Evolutionary conservation across 1,139 yeast species (phyloP), one percentile per base, ranked within the genome.

Genomic region (Pichiaceae sp.): DNA sequence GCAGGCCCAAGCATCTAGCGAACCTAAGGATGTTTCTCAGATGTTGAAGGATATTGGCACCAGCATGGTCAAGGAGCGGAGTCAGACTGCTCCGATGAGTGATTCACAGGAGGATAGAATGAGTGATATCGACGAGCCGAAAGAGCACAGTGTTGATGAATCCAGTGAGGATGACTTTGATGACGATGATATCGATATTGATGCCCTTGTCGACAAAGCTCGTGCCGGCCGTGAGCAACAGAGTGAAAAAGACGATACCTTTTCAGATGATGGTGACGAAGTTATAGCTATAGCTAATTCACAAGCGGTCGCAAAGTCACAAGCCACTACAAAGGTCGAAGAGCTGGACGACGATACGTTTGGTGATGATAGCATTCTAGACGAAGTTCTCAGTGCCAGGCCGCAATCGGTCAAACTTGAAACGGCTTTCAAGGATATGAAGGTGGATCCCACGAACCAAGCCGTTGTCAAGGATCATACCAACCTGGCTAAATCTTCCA

Each of bases 401-500:
- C 24, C 24, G 7, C 41, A 34, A 29, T 7, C 24, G 11, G 9
- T 11, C 11, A 21, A 21, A 11, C 11, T 21, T 7, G 24, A 21
- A 21, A 21, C 24, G 9, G 29, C 30, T 12, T 47, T 42, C 40
- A 47, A 41, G 27, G 49, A 48, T 36, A 49, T 48, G 49, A 47
- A 45, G 24, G 35, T 46, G 16, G 50, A 49, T 9, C 27, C 31
- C 23, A 47, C 38, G 2, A 32, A 32, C 29, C 42, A 36, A 12
- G 15, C n/a, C n/a, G 32, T 36, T 18, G n/a, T 42, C 14, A 34
- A 30, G 19, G 53, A 47, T 14, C 43, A 43, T 12, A 43, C 45
- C 1, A 58, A 61, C 37, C 52, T 59, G 11, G 72, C 78, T 0
- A 62, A 63, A 33, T 49, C 71, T 19, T 70, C 78, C 1, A 68